phyloP scores from a whole-genome alignment of 257 asterid genomes.

The Henckelia pumila region DNA sequence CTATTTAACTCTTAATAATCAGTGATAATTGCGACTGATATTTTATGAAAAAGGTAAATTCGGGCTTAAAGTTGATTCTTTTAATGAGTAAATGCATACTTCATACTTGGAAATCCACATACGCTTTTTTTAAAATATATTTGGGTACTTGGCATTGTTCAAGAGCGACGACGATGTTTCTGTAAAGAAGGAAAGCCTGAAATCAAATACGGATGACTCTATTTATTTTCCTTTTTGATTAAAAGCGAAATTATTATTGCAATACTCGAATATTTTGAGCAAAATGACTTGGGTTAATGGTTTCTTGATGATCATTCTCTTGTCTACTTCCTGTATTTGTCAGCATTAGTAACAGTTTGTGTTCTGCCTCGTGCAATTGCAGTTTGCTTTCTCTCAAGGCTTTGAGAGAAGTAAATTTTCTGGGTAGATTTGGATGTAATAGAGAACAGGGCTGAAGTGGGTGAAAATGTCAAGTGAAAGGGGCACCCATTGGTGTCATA shows the following conservation, averaged over 20 bases:
- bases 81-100: neutral
- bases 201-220: too few species aligned
- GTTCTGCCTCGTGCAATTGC: conserved; percentile 9
- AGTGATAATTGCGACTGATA: neutral
- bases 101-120: neutral
- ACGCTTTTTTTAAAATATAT: too few species aligned
- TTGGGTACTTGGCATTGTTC: neutral
- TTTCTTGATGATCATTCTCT: conserved; percentile 8
- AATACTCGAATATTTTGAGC: neutral
- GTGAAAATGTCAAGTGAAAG: conserved; percentile 54
- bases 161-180: neutral
- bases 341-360: neutral
- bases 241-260: too few species aligned
- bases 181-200: too few species aligned
- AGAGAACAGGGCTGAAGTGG: conserved; percentile 21
- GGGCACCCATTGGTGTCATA: conserved; percentile 82
- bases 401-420: neutral
- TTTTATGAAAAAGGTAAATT: neutral
- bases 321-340: conserved; percentile 14
- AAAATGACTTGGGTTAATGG: neutral
- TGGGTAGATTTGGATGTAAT: conserved; percentile 11
- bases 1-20: too few species aligned
- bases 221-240: too few species aligned
- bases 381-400: conserved; percentile 11
- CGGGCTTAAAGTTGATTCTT: neutral